A percentile compares a stretch with the other conserved stretches of the same genome.
Conservation (phyloP, 306 rosid genomes). For the Amphicarpaea edgeworthii region DNA sequence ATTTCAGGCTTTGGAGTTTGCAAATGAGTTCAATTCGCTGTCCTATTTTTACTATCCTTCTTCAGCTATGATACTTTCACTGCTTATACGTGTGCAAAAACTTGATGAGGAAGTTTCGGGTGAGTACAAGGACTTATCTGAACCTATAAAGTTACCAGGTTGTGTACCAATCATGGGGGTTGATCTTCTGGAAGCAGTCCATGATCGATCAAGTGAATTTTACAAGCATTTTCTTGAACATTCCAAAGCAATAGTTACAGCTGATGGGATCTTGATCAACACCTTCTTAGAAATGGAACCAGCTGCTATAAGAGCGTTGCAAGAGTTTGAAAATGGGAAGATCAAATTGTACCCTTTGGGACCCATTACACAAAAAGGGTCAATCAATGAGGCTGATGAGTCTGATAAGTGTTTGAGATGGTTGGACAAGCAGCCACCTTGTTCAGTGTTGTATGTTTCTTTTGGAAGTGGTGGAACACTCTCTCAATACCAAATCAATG, state of each 20-base stretch:
- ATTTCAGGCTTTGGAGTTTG: conserved; percentile 33
- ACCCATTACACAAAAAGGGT: conserved; percentile 48
- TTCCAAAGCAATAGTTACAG: neutral
- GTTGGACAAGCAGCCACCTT: conserved; percentile 40
- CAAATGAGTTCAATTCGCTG: conserved; percentile 44
- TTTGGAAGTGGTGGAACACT: conserved; percentile 63
- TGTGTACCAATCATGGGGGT: conserved; percentile 39
- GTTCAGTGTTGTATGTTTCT: conserved; percentile 51
- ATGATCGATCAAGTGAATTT: conserved; percentile 28
- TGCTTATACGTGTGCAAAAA: neutral
- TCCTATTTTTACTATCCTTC: conserved; percentile 45
- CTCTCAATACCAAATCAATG: conserved; percentile 47
- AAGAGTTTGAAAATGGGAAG: conserved; percentile 4
- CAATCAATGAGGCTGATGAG: neutral
- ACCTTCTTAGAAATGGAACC: conserved; percentile 47
- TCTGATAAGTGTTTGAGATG: conserved; percentile 35
- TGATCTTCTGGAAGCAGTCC: conserved; percentile 41
- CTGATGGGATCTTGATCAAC: conserved; percentile 46
- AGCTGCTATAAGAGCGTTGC: conserved; percentile 36
- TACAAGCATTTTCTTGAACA: conserved; percentile 34
- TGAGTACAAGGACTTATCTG: conserved; percentile 33
- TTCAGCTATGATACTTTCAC: conserved; percentile 25
- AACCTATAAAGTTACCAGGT: conserved; percentile 45
- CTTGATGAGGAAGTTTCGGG: conserved; percentile 41
- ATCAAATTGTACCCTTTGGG: conserved; percentile 39